These are phyloP conservation scores for Rhodotorula sp. DNA, from an alignment of 1,284 basidiomycete species.

Conservation along the genomic window DNA sequence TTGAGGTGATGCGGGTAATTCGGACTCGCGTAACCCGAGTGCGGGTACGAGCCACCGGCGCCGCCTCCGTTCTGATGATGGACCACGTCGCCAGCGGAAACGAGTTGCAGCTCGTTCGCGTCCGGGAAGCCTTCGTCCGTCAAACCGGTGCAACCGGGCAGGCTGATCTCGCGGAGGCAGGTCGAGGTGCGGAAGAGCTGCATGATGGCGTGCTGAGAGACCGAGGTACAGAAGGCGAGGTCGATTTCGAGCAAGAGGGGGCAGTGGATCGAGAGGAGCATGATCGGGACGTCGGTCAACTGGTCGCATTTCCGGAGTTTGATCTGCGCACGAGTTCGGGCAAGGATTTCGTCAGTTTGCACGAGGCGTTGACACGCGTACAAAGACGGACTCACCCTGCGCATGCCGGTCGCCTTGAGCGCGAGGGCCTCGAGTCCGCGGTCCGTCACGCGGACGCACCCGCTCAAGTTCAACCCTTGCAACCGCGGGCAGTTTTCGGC, in stretches of 20 bases:
- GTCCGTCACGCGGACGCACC: conserved; percentile 79
- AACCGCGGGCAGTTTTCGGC: conserved; percentile 70
- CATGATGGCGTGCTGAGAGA: conserved; percentile 75
- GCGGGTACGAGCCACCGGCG: background rate
- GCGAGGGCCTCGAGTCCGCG: conserved; percentile 75
- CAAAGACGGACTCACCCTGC: conserved; percentile 53
- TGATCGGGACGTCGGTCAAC: conserved; percentile 77
- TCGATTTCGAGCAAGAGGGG: conserved; percentile 91
- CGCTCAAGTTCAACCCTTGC: conserved; percentile 88
- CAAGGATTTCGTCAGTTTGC: too few relatives aligned
- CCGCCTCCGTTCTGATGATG: background rate
- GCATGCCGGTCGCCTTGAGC: conserved; percentile 67
- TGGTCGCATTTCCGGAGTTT: conserved; percentile 76
- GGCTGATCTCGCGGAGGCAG: conserved; percentile 85
- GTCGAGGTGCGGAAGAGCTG: conserved; percentile 77
- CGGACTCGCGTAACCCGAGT: background rate
- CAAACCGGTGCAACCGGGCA: conserved; percentile 74
- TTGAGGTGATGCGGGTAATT: conserved; percentile 2
- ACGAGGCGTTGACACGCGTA: too few relatives aligned
- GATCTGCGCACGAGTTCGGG: conserved; percentile 56
- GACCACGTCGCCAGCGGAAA: conserved; percentile 8
- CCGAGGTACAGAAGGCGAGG: conserved; percentile 73
- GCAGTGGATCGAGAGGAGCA: conserved; percentile 74
- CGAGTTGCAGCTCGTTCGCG: conserved; percentile 23
- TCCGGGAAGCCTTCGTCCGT: conserved; percentile 82